Base-by-base conservation (phyloP, 2,329 filamentous ascomycete species). In the Talaromyces funiculosus region DNA sequence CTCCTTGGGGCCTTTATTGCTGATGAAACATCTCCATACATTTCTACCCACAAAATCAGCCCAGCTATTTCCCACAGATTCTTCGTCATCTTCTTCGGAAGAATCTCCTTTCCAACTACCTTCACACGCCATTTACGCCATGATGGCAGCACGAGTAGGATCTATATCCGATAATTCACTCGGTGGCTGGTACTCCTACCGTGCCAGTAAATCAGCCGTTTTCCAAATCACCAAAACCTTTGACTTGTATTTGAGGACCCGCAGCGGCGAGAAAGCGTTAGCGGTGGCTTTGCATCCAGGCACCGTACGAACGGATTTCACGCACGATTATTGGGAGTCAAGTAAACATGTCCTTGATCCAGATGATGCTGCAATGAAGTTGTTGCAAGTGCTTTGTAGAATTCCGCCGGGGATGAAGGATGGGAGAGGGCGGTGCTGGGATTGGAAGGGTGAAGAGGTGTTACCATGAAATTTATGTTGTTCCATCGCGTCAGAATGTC, bases 161-260 rank as follows among this genome's bases (percentile, higher is more conserved):
- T 88, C 84, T 33, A 88, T 88, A 22, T 77, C 82, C 0, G 89
- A 93, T 67, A 93, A 95, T 68, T 70, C 75, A 2, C 78, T 86
- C 0, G 90, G 90, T 2, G 90, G 90, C 0, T 94, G 90, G 90
- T 95, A 91, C 72, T 86, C 82, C 60, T 94, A 94, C 73, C 86
- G 90, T 14, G 84, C 87, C 7, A 87, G 84, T 57, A 95, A 94
- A 73, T 84, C 89, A 0, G 89, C 82, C 2, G 85, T 93, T 3
- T 90, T 87, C 64, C 87, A 87, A 68, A 61, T 91, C 12, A 84
- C 84, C 7, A 89, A 86, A 74, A 88, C 83, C 6, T 86, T 91
- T 63, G 90, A 94, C 71, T 80, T 88, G 29, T 83, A 86, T 68
- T 74, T 94, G 33, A 73, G 74, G 37, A 77, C 81, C 3, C 79